These are phyloP conservation scores for Phytophthora fragariae DNA, from an alignment of 352 stramenopile species.

Conservation along the genomic window DNA sequence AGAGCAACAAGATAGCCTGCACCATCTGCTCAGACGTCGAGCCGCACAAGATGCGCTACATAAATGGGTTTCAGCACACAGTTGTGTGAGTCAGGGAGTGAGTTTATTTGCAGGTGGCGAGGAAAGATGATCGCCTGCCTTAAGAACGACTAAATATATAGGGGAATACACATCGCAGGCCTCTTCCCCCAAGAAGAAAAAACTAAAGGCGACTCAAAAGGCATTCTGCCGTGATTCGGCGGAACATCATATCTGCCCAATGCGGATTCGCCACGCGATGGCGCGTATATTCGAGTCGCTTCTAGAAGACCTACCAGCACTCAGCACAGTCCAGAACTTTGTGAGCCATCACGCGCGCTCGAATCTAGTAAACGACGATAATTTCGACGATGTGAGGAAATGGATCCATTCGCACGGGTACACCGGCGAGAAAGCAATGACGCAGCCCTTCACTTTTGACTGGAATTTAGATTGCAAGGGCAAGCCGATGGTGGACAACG, in stretches of 20 bases:
- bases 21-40: background rate
- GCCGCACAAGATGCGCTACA: constrained; percentile 9
- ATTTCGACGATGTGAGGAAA: background rate
- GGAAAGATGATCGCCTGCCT: constrained; percentile 5
- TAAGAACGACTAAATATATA: background rate
- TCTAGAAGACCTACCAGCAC: background rate
- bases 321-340: background rate
- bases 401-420: background rate
- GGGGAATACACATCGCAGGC: background rate
- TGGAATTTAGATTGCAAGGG: background rate
- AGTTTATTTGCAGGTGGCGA: background rate
- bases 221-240: background rate
- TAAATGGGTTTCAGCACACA: background rate
- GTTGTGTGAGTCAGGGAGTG: background rate
- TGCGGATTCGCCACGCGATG: background rate
- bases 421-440: background rate
- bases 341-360: background rate
- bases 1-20: constrained; percentile 12
- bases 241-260: background rate
- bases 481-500: background rate
- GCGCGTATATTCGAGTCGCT: background rate
- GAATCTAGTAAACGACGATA: background rate
- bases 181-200: constrained; percentile 3
- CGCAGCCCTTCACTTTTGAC: background rate
- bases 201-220: too few species aligned